phyloP scores from a whole-genome alignment of 306 rosid genomes.

The Casuarina cunninghamiana region DNA sequence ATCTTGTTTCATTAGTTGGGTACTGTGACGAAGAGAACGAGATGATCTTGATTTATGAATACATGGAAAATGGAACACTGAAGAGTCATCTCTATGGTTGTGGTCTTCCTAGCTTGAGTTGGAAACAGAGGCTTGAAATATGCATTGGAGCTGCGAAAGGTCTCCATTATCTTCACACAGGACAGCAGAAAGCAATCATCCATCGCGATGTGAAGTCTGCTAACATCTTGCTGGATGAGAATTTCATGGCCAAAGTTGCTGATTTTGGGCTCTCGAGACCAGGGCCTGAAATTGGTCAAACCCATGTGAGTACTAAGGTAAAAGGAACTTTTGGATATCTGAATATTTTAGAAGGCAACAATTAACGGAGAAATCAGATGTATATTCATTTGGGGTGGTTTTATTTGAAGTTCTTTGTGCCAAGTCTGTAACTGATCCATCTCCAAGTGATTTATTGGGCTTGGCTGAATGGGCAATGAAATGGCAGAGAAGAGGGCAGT shows the following conservation, averaged over 20 bases:
- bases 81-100: slow-evolving; percentile 85
- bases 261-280: slow-evolving; percentile 87
- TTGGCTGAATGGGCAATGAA: slow-evolving; percentile 97
- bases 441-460: slow-evolving; percentile 85
- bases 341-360: slow-evolving; percentile 91
- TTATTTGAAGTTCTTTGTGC: slow-evolving; percentile 85
- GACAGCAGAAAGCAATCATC: slow-evolving; percentile 85
- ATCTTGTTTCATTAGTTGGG: slow-evolving; percentile 85
- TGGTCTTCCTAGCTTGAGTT: slow-evolving; percentile 65
- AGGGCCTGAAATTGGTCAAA: slow-evolving; percentile 87
- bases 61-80: slow-evolving; percentile 89
- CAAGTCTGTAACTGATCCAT: slow-evolving; percentile 86
- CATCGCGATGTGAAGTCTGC: slow-evolving; percentile 95
- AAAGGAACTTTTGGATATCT: slow-evolving; percentile 88
- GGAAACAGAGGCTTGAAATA: slow-evolving; percentile 86
- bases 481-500: slow-evolving; percentile 80
- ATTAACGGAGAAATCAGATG: slow-evolving; percentile 84
- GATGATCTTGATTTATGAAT: slow-evolving; percentile 87
- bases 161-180: slow-evolving; percentile 91
- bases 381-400: slow-evolving; percentile 90
- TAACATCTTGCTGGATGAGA: slow-evolving; percentile 83
- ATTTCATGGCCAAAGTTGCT: slow-evolving; percentile 92
- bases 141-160: slow-evolving; percentile 96
- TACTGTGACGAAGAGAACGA: slow-evolving; percentile 89
- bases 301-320: slow-evolving; percentile 87